Conservation (phyloP, 495 filamentous ascomycete genomes). For the Neurospora pannonica region DNA sequence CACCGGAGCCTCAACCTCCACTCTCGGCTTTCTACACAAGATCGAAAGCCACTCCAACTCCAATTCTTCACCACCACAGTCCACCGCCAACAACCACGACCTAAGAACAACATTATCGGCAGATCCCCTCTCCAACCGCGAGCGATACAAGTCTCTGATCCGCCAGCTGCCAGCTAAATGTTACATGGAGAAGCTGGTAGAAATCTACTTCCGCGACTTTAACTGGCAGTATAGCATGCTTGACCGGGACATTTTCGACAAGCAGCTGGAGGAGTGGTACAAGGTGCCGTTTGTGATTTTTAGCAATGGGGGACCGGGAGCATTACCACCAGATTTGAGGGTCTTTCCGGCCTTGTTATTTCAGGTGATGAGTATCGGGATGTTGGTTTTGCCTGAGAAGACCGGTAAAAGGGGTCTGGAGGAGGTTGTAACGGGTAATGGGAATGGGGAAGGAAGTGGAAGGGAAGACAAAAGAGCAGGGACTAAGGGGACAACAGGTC, state of each 20-base stretch:
- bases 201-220: constrained; percentile 46
- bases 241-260: constrained; percentile 42
- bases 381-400: constrained; percentile 42
- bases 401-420: constrained; percentile 22
- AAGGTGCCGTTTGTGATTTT: constrained; percentile 36
- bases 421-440: background rate
- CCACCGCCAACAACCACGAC: too few species aligned
- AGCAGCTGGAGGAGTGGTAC: constrained; percentile 43
- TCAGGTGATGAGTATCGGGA: constrained; percentile 43
- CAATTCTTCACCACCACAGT: background rate
- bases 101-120: constrained; percentile 5
- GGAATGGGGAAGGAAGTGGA: background rate
- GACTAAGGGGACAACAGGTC: background rate
- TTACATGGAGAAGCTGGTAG: constrained; percentile 44
- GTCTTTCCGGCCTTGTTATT: constrained; percentile 50
- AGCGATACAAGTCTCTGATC: constrained; percentile 38
- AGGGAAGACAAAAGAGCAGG: background rate
- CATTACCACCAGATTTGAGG: constrained; percentile 31
- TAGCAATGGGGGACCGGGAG: constrained; percentile 29
- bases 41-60: constrained; percentile 23
- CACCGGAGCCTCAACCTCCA: constrained; percentile 34
- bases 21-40: constrained; percentile 41
- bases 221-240: constrained; percentile 52
- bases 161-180: constrained; percentile 43
- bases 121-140: constrained; percentile 17